phyloP scores from a whole-genome alignment of 2,329 filamentous ascomycete species.

The Celoporthe dispersa region DNA sequence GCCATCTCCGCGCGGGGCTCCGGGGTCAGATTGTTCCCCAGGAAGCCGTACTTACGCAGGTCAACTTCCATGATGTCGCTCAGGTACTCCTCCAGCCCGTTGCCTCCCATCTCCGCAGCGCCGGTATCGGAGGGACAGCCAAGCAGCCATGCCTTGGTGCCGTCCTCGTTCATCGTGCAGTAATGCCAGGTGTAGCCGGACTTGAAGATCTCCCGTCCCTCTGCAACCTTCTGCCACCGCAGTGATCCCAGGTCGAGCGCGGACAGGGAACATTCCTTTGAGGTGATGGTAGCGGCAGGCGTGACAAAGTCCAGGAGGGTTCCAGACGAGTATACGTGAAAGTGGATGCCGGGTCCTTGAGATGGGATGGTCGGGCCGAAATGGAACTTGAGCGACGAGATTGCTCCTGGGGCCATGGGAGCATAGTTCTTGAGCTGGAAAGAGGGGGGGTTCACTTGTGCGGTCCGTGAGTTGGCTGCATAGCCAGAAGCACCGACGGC shows the following conservation, averaged over 20 bases:
- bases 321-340: conserved; percentile 92
- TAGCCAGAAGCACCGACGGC: conserved; percentile 66
- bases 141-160: conserved; percentile 96
- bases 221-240: conserved; percentile 93
- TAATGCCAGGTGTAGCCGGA: conserved; percentile 97
- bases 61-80: conserved; percentile 93
- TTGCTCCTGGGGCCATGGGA: conserved; percentile 84
- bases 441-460: conserved; percentile 68
- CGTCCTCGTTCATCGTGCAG: conserved; percentile 92
- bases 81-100: conserved; percentile 84
- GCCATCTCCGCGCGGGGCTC: conserved; percentile 55
- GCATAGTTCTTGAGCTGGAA: conserved; percentile 74
- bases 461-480: conserved; percentile 69
- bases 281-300: conserved; percentile 82
- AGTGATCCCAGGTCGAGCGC: conserved; percentile 85
- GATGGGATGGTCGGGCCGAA: conserved; percentile 85
- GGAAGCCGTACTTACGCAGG: conserved; percentile 84
- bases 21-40: conserved; percentile 74
- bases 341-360: conserved; percentile 90
- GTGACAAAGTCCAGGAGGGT: conserved; percentile 94
- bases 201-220: conserved; percentile 92
- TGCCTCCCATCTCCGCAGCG: conserved; percentile 67
- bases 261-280: conserved; percentile 87
- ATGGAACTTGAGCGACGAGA: conserved; percentile 88
- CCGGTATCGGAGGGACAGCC: conserved; percentile 80